These are phyloP conservation scores for Diplodia mutila DNA, from an alignment of 2,329 filamentous ascomycete species.

Conservation along the genomic window DNA sequence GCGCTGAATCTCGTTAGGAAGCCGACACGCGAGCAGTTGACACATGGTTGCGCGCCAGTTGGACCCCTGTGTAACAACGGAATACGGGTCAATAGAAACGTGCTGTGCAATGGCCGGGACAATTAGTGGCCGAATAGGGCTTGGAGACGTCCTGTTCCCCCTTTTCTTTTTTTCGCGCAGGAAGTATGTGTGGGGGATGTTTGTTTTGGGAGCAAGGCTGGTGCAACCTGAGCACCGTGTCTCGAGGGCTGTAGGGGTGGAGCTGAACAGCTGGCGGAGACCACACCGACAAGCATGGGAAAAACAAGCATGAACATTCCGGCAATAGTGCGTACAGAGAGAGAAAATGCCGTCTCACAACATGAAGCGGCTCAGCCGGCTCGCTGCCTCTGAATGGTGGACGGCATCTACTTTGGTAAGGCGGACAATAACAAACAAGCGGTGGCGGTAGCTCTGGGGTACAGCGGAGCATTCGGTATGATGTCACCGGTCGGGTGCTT, in stretches of 20 bases:
- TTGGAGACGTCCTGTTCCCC: not conserved
- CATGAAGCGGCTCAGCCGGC: no score
- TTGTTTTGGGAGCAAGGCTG: not conserved
- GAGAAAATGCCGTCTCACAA: no score
- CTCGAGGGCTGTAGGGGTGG: constrained; percentile 1
- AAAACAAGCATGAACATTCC: not conserved
- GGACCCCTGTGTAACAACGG: constrained; percentile 14
- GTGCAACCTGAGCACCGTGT: constrained; percentile 1
- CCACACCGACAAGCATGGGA: not conserved
- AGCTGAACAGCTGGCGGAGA: constrained; percentile 7
- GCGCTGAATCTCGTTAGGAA: not conserved
- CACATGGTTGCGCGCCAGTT: constrained; percentile 11
- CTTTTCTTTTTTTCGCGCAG: not conserved
- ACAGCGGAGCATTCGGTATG: not conserved
- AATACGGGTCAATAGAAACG: not conserved
- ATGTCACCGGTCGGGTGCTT: not conserved
- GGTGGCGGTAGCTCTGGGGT: not conserved
- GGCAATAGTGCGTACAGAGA: no score
- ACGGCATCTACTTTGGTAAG: not conserved
- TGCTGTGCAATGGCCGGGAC: not conserved
- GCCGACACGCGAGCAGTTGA: not conserved
- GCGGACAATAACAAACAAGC: not conserved
- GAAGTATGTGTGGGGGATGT: not conserved
- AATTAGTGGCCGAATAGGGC: not conserved
- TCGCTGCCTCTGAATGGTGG: not conserved